These are phyloP conservation scores for Penicillium sp. DNA, from an alignment of 2,329 filamentous ascomycete genomes.

Conservation along the genomic window DNA sequence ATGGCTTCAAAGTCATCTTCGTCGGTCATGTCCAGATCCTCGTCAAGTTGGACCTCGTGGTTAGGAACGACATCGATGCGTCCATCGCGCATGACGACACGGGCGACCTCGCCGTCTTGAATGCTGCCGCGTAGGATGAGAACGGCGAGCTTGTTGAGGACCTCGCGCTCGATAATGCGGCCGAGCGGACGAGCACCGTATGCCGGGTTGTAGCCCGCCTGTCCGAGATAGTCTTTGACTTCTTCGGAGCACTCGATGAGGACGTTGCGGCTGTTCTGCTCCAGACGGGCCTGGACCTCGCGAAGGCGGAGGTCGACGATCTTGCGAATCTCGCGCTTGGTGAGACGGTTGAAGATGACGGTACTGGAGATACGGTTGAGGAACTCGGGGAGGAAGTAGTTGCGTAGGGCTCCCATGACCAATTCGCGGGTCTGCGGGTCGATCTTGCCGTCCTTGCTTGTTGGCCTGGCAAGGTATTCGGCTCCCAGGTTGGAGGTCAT, in stretches of 20 bases:
- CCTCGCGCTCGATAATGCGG: slow-evolving; percentile 94
- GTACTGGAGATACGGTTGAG: slow-evolving; percentile 95
- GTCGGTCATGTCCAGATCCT: slow-evolving; percentile 75
- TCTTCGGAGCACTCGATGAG: slow-evolving; percentile 79
- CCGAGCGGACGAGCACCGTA: slow-evolving; percentile 91
- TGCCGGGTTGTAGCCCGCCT: slow-evolving; percentile 89
- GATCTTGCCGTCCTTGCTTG: slow-evolving; percentile 79
- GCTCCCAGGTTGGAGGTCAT: slow-evolving; percentile 98
- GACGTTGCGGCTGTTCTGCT: slow-evolving; percentile 83
- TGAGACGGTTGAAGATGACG: slow-evolving; percentile 98
- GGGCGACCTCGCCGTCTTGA: slow-evolving; percentile 81
- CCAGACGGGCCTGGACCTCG: slow-evolving; percentile 92
- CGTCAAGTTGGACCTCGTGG: slow-evolving; percentile 68
- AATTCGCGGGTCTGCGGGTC: slow-evolving; percentile 84
- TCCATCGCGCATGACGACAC: slow-evolving; percentile 77
- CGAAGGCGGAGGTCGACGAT: slow-evolving; percentile 88
- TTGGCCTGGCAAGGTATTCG: slow-evolving; percentile 84
- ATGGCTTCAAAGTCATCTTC: slow-evolving; percentile 72
- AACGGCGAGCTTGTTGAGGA: slow-evolving; percentile 90
- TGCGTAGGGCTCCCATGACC: slow-evolving; percentile 87
- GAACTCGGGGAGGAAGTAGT: slow-evolving; percentile 98
- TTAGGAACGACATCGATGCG: slow-evolving; percentile 84
- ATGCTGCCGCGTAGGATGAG: slow-evolving; percentile 86
- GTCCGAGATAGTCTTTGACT: slow-evolving; percentile 91
- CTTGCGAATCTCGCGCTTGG: slow-evolving; percentile 84